These are phyloP conservation scores for Crithidia bombi DNA, from an alignment of 208 protist species.

Conservation along the genomic window DNA sequence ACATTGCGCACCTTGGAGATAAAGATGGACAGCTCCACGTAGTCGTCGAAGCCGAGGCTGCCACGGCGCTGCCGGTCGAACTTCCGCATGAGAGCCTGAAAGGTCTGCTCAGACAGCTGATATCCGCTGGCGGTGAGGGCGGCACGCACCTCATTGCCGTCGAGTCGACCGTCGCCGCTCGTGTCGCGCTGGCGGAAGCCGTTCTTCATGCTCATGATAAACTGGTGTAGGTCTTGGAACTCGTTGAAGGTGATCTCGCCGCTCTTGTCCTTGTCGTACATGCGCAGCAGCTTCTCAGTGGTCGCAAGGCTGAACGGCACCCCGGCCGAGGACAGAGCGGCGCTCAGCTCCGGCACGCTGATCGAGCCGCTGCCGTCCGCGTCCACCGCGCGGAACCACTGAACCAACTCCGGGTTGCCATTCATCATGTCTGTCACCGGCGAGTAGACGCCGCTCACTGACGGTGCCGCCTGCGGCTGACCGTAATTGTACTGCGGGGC, in stretches of 20 bases:
- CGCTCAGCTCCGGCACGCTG: constrained; percentile 75
- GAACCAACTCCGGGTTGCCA: constrained; percentile 47
- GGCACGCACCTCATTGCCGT: constrained; percentile 69
- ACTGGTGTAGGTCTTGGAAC: constrained; percentile 79
- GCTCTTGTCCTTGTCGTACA: constrained; percentile 80
- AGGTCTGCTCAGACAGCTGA: constrained; percentile 66
- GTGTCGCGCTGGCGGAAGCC: constrained; percentile 72
- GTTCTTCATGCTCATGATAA: constrained; percentile 74
- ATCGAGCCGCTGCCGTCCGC: constrained; percentile 70
- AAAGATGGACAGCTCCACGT: constrained; percentile 91
- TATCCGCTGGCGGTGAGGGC: constrained; percentile 62
- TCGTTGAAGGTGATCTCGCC: constrained; percentile 74
- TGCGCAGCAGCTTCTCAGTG: constrained; percentile 76
- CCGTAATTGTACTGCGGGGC: constrained; percentile 31
- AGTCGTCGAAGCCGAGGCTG: constrained; percentile 86
- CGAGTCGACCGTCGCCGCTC: constrained; percentile 59
- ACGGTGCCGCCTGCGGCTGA: constrained; percentile 16
- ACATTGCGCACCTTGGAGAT: constrained; percentile 71
- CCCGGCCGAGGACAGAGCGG: constrained; percentile 64
- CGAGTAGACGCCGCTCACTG: constrained; percentile 33
- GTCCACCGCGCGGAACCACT: constrained; percentile 87
- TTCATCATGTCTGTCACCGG: constrained; percentile 25
- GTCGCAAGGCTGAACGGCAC: constrained; percentile 71
- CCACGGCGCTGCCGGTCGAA: constrained; percentile 81
- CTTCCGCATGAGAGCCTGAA: constrained; percentile 86